Evolutionary conservation across 1,284 basidiomycete genomes (phyloP).

Genomic region (Tilletia caries): DNA sequence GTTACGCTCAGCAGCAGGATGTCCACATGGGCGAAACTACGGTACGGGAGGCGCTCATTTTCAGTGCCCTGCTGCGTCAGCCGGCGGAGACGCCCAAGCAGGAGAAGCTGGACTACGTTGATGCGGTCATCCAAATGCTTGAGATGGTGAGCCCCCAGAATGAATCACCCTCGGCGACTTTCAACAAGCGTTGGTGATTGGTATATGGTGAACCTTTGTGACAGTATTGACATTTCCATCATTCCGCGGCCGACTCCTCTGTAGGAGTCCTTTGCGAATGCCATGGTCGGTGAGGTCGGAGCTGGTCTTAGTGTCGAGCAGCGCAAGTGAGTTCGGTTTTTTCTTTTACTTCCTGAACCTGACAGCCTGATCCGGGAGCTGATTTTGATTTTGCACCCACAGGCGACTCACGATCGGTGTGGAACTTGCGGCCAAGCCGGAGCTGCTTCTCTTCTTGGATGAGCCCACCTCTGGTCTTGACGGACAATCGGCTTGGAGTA

Average conservation of each 20-base stretch:
- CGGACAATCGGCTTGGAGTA: slow-evolving; percentile 28
- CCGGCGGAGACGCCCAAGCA: slow-evolving; percentile 64
- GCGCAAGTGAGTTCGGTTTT: slow-evolving; percentile 12
- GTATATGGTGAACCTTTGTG: too few species aligned
- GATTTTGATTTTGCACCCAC: not conserved
- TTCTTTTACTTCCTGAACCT: too few species aligned
- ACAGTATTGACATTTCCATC: too few species aligned
- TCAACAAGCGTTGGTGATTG: too few species aligned
- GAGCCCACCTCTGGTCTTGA: slow-evolving; percentile 41
- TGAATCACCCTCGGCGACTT: slow-evolving; percentile 59
- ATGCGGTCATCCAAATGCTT: slow-evolving; percentile 73
- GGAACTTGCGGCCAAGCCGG: slow-evolving; percentile 73
- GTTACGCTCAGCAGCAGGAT: slow-evolving; percentile 75
- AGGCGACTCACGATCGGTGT: slow-evolving; percentile 72
- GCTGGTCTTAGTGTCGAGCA: slow-evolving; percentile 16
- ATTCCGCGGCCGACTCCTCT: too few species aligned
- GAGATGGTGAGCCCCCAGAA: slow-evolving; percentile 65
- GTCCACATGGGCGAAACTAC: slow-evolving; percentile 74
- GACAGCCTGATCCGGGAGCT: too few species aligned
- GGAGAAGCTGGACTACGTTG: slow-evolving; percentile 79
- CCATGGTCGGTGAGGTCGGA: slow-evolving; percentile 16
- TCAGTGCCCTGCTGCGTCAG: slow-evolving; percentile 78
- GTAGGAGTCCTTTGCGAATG: slow-evolving; percentile 14
- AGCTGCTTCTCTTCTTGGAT: slow-evolving; percentile 62
- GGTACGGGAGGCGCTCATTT: slow-evolving; percentile 77